Base-by-base conservation (phyloP, 2,329 filamentous ascomycete genomes). In the Ophiognomonia clavigignenti-juglandacearum region DNA sequence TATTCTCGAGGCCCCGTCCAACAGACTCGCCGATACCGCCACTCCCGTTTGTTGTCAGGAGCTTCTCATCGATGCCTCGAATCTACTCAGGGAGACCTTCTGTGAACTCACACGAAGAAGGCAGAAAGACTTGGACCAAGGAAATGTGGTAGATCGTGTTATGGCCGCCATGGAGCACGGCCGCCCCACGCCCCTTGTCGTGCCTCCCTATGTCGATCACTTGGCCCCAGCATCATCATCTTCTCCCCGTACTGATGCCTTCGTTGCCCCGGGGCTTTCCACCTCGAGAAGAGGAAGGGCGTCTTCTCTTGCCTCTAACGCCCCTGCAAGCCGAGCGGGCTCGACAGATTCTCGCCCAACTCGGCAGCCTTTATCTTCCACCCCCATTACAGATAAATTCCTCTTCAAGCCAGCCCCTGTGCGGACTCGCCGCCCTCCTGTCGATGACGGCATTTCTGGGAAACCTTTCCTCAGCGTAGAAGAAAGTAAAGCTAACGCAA, bases 381-480 rank as follows among this genome's bases (percentile, higher is more conserved):
- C 45, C 38, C 40, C 52, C n/a, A 38, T 63, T 42, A 53, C 52
- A 20, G 57, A 52, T n/a, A 48, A 51, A 7, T 39, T 55, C 13
- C 46, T 57, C 14, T 52, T 54, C 29, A 51, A 41, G 27, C 42
- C 20, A 31, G 39, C 39, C n/a, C 16, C 38, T 23, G 24, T 50
- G 18, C 48, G 29, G 6, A 34, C 53, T 14, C 59, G 54, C 43
- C 56, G 57, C 27, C 61, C 61, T 5, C 47, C 54, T 8, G 49
- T 60, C 6, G 68, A 74, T 43, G 74, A 78, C 53, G 77, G 77
- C 9, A 76, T 80, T 23, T 72, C 75, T 6, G 75, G 77, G 19
- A 75, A 64, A 51, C 77, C 77, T 0, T 80, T 80, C 54, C 61
- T 75, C 11, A 67, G 75, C 20, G 73, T 77, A 14, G 57, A 59